Base-by-base conservation (phyloP, 805 yeast species). In the Candida koratica region DNA sequence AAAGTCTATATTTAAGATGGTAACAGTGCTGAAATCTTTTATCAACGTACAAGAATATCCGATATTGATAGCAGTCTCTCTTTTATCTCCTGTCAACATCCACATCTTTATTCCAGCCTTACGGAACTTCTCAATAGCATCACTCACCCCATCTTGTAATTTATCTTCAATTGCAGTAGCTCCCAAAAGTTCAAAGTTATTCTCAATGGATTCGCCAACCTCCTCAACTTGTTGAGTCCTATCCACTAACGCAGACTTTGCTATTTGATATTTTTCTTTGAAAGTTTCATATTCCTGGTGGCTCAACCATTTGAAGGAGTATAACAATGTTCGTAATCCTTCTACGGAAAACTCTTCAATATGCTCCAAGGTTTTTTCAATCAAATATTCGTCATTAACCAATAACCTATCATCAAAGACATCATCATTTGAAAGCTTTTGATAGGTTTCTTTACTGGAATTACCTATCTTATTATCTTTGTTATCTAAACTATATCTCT, bases 61-160 rank as follows among this genome's bases (percentile, higher is more conserved):
- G 58, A 93, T 90, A 53, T 88, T 93, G 42, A 93, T 88, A 1
- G 99, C 99, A 0, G 99, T 93, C 59, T 93, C 99, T 41, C 97
- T 70, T 55, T 94, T 94, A 56, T 93, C 99, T 29, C 99, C 99
- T 0, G 99, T 93, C 32, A 93, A 67, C 97, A 93, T 93, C 99
- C 99, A 93, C 69, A 93, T 62, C 51, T 82, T 86, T 39, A 93
- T 87, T 2, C 96, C 96, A 0, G 99, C 97, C 44, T 94, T 71
- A 48, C 95, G 75, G 33, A 93, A 70, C 52, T 87, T 88, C 40
- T 87, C 97, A 44, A 93, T 89, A 0, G 97, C 77, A 37, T 89
- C 96, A 15, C 97, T 83, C 5, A 93, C 98, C n/a, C 98, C 99
- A 16, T 81, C 83, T 61, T 93, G 99, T 25, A 93, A 69, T 53